Conservation (phyloP, 2,329 filamentous ascomycete species). For the Sphaerulina populicola region DNA sequence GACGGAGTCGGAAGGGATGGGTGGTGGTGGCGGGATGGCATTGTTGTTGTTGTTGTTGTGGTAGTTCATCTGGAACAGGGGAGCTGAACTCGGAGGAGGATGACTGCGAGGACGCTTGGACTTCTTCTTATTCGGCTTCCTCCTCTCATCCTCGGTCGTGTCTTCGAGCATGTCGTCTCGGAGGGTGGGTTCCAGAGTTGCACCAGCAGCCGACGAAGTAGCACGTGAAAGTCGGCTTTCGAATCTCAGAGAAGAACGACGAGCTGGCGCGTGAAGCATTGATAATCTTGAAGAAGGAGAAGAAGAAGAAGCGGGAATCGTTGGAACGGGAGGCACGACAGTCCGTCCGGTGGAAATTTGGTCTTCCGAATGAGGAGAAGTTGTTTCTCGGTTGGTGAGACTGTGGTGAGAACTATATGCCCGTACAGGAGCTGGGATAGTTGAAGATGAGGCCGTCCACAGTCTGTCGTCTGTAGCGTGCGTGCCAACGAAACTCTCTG, state of each 20-base stretch:
- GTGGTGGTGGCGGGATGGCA: slow-evolving; percentile 6
- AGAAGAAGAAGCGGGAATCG: neutral
- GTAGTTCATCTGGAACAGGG: slow-evolving; percentile 1
- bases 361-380: neutral
- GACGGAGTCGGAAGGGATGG: slow-evolving; percentile 8
- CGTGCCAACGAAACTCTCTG: slow-evolving; percentile 13
- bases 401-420: neutral
- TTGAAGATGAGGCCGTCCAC: slow-evolving; percentile 10
- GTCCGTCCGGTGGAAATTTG: neutral
- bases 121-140: neutral
- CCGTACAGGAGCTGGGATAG: slow-evolving; percentile 10
- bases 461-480: slow-evolving; percentile 7
- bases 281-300: slow-evolving; percentile 2
- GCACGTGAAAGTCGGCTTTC: slow-evolving; percentile 12
- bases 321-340: neutral
- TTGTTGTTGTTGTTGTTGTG: neutral
- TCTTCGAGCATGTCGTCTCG: neutral
- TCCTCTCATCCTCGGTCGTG: neutral
- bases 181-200: slow-evolving; percentile 11
- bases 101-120: slow-evolving; percentile 14
- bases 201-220: neutral
- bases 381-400: neutral
- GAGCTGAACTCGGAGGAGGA: slow-evolving; percentile 12
- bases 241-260: slow-evolving; percentile 23
- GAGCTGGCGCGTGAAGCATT: slow-evolving; percentile 3